Base-by-base conservation (phyloP, 129 eudicot species). In the Oenanthe sinensis region DNA sequence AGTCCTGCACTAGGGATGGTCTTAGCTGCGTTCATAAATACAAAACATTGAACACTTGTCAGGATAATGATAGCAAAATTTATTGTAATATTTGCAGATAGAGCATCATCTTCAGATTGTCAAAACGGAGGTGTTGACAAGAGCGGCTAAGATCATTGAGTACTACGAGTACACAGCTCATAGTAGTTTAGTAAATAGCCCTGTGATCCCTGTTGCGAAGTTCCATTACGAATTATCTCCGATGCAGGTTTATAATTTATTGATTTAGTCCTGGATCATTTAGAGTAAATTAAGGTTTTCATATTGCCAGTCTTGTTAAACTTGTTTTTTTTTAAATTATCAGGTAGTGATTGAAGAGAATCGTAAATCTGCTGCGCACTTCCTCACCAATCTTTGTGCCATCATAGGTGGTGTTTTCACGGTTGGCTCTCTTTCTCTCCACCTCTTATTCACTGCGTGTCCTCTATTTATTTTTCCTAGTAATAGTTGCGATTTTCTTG, bases 361-460 rank as follows among this genome's bases (percentile, higher is more conserved):
- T 17, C 44, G 85, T 8, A 95, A 88, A 77, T 91, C 96, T 4
- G 90, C 91, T 81, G 79, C 97, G 0, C 98, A 95, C 85, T 91
- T 95, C 81, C 81, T 95, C 79, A 95, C 98, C 36, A 95, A 88
- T 42, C 92, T 95, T 43, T 95, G 98, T 86, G 97, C 98, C 65
- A 95, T 95, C 54, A 95, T 91, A 28, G 98, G 98, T 69, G 98
- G 98, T 81, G 91, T 95, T 85, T 95, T 95, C 84, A 91, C 98
- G 90, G 98, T 95, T 12, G 47, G 96, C 80, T 46, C 79, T 80
- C 76, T 28, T 63, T 28, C 11, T 30, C 37, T 28, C 76, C 67
- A 36, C 60, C 68, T 49, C 76, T 49, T 3, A 28, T 4, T 49
- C 12, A 13, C 10, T 28, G 39, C 14, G 20, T 65, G 8, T 65